Evolutionary conservation across 331 rosid genomes (phyloP), one percentile per base, ranked within the genome.

Genomic region (Rosa hybrid): DNA sequence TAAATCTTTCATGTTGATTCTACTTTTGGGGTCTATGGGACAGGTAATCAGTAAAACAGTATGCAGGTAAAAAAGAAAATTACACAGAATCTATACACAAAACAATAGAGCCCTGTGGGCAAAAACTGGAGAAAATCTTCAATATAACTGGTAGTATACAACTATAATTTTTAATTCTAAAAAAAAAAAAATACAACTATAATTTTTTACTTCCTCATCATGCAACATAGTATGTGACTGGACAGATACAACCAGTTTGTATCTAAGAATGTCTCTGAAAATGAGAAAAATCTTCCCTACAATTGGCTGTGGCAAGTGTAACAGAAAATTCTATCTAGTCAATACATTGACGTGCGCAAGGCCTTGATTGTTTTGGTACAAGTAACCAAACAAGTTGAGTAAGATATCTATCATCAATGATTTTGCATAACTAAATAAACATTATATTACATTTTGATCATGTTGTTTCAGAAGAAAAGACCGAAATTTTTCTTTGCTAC

Each of bases 391-490:
- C 4, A 14, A 14, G 42, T 7, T 44, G 68, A 75, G 48, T 17
- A 8, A 75, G 27, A 38, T 44, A 59, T 23, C 45, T 23, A 59
- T 8, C 12, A 57, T 57, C 41, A 10, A 23, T 49, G 76, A 5
- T 38, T 45, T 54, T 7, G 56, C 20, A 39, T 8, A 17, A 8
- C 71, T 16, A 8, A 38, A 65, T 1, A 9, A 6, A 59, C 25
- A 75, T 42, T 60, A 11, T 21, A 44, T 9, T 4, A 42, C 27
- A 41, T 27, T 7, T 60, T 25, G 71, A 60, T 45, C 11, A 67
- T 60, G 14, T 14, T 23, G 71, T 45, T 76, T 76, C 79, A 60
- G 16, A 48, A 27, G 41, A 72, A 27, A 72, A 72, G 41, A 8
- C 12, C 60, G 27, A 49, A 23, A 1, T 4, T 72, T 46, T 23